These are phyloP conservation scores for Paramecium pentaurelia DNA, from an alignment of 73 alveolate species.

Conservation along the genomic window DNA sequence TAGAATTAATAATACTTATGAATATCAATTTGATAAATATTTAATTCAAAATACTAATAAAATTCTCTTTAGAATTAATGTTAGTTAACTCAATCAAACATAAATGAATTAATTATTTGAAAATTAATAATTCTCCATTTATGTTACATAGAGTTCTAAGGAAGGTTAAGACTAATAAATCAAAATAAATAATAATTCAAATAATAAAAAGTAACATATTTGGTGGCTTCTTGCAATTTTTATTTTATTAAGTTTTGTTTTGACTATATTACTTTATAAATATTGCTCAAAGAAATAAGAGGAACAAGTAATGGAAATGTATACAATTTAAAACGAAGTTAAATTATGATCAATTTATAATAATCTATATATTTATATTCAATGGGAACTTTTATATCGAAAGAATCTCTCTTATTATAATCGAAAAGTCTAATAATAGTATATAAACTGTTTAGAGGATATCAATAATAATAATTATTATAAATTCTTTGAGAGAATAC, in stretches of 20 bases:
- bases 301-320: neutral
- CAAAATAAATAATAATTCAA: neutral
- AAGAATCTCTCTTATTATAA: neutral
- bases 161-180: neutral
- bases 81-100: neutral
- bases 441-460: no score
- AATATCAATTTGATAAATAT: neutral
- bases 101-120: neutral
- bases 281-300: neutral
- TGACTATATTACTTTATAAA: neutral
- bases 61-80: neutral
- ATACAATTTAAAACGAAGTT: neutral
- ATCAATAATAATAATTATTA: neutral
- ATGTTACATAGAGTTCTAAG: neutral
- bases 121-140: neutral
- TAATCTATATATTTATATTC: neutral
- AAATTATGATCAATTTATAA: neutral
- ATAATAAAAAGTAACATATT: neutral
- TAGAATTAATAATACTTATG: constrained; percentile 9
- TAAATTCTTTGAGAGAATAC: neutral
- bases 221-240: neutral
- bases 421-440: no score
- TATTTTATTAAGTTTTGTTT: neutral
- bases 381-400: neutral
- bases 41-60: neutral